These are phyloP conservation scores for Cerioporus squamosus DNA, from an alignment of 1,284 basidiomycete genomes.

Conservation along the genomic window DNA sequence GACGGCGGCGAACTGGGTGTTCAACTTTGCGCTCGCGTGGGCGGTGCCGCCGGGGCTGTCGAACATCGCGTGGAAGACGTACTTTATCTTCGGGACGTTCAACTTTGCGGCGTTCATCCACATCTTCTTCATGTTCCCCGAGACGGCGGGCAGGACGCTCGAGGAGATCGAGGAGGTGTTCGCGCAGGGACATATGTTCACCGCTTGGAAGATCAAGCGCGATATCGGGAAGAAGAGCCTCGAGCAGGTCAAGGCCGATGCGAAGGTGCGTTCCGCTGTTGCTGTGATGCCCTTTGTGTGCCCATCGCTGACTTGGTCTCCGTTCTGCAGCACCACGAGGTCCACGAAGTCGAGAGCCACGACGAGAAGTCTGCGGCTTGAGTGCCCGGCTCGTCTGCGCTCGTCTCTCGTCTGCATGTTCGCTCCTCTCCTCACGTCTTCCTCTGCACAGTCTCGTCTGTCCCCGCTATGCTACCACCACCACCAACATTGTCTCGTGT, in stretches of 20 bases:
- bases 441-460: not conserved
- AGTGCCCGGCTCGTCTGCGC: not conserved
- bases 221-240: conserved; percentile 68
- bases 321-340: conserved; percentile 12
- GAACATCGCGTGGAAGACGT: conserved; percentile 47
- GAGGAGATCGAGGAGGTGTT: conserved; percentile 83
- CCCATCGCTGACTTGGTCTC: not conserved
- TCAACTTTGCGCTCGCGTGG: conserved; percentile 76
- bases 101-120: conserved; percentile 74
- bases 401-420: not conserved
- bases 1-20: conserved; percentile 67
- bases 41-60: conserved; percentile 45
- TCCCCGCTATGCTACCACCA: not conserved
- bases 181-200: conserved; percentile 65
- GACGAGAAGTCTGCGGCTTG: conserved; percentile 20
- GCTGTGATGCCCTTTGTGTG: not conserved
- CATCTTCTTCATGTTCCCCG: conserved; percentile 75
- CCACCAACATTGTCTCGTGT: not conserved
- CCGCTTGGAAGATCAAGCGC: conserved; percentile 71
- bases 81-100: conserved; percentile 81
- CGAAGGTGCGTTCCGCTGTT: conserved; percentile 11
- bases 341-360: conserved; percentile 22
- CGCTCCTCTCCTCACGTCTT: not conserved
- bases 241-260: conserved; percentile 41
- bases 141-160: conserved; percentile 72